These are phyloP conservation scores for Hirsutella rhossiliensis DNA, from an alignment of 2,329 filamentous ascomycete genomes.

Conservation along the genomic window DNA sequence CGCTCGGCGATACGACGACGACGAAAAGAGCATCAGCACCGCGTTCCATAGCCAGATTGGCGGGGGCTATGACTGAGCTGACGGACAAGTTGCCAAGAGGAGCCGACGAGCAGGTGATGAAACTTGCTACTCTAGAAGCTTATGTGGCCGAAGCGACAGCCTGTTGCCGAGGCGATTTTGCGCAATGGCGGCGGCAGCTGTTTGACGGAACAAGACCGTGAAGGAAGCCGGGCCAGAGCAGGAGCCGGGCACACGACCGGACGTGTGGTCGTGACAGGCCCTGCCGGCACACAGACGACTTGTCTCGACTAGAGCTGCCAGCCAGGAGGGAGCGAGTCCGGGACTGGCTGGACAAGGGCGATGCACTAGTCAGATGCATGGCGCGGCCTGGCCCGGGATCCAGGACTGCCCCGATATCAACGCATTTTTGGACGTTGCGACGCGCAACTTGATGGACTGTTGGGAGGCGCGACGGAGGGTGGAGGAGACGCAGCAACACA, in stretches of 20 bases:
- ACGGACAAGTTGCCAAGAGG: slow-evolving; percentile 10
- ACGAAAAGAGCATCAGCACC: slow-evolving; percentile 90
- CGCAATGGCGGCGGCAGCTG: neutral
- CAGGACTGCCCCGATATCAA: too few species aligned
- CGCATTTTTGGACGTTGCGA: too few species aligned
- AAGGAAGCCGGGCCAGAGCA: neutral
- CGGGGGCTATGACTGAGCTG: slow-evolving; percentile 39
- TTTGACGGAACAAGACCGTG: neutral
- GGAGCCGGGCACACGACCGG: neutral
- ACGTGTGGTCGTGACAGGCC: neutral
- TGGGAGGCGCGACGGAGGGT: too few species aligned
- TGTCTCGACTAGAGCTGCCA: too few species aligned
- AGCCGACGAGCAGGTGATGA: slow-evolving; percentile 14
- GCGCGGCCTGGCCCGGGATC: too few species aligned
- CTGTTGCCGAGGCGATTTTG: neutral
- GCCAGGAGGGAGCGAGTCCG: too few species aligned
- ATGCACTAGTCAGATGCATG: too few species aligned
- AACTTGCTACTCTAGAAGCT: slow-evolving; percentile 9
- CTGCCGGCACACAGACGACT: neutral
- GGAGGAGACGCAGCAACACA: too few species aligned
- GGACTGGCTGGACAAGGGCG: too few species aligned
- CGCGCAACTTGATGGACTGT: too few species aligned
- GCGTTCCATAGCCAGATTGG: slow-evolving; percentile 94
- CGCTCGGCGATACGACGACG: slow-evolving; percentile 69
- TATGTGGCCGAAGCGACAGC: neutral